Evolutionary conservation across 345 rosid species (phyloP).

Genomic region (Euphorbia tirucalli): DNA sequence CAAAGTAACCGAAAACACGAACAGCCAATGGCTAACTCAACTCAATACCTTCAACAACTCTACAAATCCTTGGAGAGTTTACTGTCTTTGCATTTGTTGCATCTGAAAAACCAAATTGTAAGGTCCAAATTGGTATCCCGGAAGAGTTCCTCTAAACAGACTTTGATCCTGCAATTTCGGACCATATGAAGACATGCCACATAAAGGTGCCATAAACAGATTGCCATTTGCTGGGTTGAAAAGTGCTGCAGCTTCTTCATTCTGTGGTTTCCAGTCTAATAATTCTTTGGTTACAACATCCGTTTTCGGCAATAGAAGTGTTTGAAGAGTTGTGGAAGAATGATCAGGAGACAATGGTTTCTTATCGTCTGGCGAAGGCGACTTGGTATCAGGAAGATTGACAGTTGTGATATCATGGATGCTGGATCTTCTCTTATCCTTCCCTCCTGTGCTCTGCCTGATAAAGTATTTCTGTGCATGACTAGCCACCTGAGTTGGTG

Average conservation of each 20-base stretch:
- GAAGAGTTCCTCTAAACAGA: slow-evolving; percentile 45
- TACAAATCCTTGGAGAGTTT: slow-evolving; percentile 6
- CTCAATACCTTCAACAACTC: slow-evolving; percentile 23
- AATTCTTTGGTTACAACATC: slow-evolving; percentile 22
- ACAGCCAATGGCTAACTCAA: slow-evolving; percentile 5
- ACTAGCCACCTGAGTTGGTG: slow-evolving; percentile 98
- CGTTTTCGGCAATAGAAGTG: slow-evolving; percentile 29
- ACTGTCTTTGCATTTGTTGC: slow-evolving; percentile 49
- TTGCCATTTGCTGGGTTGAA: slow-evolving; percentile 37
- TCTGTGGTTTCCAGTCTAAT: slow-evolving; percentile 39
- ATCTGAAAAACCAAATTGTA: slow-evolving; percentile 37
- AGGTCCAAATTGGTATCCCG: slow-evolving; percentile 52
- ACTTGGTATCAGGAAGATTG: slow-evolving; percentile 51
- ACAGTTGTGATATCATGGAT: slow-evolving; percentile 95
- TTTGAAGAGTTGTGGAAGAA: slow-evolving; percentile 39
- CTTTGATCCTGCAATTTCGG: slow-evolving; percentile 59
- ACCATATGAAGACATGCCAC: slow-evolving; percentile 57
- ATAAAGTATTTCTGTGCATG: slow-evolving; percentile 99
- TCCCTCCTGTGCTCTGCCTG: slow-evolving; percentile 85
- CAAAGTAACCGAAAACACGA: slow-evolving; percentile 20
- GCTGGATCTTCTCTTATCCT: slow-evolving; percentile 95
- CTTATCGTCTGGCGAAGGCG: slow-evolving; percentile 38
- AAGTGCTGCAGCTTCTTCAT: slow-evolving; percentile 33
- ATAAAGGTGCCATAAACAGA: slow-evolving; percentile 37
- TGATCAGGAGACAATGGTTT: slow-evolving; percentile 38